Evolutionary conservation across 2,329 filamentous ascomycete species (phyloP), one percentile per base, ranked within the genome.

Genomic region (Alternaria brassicae): DNA sequence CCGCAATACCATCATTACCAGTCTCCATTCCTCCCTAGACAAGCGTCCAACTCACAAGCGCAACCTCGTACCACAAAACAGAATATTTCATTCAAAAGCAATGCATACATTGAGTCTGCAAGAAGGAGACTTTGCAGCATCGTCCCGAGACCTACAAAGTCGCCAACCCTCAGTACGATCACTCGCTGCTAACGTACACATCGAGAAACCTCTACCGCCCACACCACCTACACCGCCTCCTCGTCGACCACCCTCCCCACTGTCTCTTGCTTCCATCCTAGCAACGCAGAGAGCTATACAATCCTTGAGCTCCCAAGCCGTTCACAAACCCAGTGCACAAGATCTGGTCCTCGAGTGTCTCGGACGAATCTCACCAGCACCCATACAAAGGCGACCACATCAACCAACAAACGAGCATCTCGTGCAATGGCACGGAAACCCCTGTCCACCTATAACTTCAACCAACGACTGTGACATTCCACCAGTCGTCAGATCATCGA

Each of bases 261-360:
- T 23, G 9, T 9, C 37, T 15, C 5, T 40, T 6, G 1, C 12
- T 12, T 21, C 13, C 2, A 6, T 19, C 3, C 17, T 1, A 21
- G 9, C 10, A 21, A 21, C 3, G 10, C 4, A 21, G 3, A 40
- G 19, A 2, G 4, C 12, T 4, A 21, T 21, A 10, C 8, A 9
- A 6, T 4, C 6, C 19, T 23, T 23, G 5, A 10, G 1, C 15
- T 3, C 13, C 19, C n/a, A 5, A 0, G 1, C 6, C 2, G 1
- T 8, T 0, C 15, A 39, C 0, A 19, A 2, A 10, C 21, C 19
- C 39, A 45, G 28, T 4, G 47, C 39, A 0, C 21, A 27, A n/a
- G 19, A 45, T 3, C 15, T 53, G 4, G 51, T 53, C 2, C 39
- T 53, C 13, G 40, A 53, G n/a, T 52, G 49, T 23, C 3, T 52